A percentile compares a stretch with the other conserved stretches of the same genome.
These are phyloP conservation scores for Gamsiella multidivaricata DNA, from an alignment of 192 early-diverging fungal species.

Conservation along the genomic window DNA sequence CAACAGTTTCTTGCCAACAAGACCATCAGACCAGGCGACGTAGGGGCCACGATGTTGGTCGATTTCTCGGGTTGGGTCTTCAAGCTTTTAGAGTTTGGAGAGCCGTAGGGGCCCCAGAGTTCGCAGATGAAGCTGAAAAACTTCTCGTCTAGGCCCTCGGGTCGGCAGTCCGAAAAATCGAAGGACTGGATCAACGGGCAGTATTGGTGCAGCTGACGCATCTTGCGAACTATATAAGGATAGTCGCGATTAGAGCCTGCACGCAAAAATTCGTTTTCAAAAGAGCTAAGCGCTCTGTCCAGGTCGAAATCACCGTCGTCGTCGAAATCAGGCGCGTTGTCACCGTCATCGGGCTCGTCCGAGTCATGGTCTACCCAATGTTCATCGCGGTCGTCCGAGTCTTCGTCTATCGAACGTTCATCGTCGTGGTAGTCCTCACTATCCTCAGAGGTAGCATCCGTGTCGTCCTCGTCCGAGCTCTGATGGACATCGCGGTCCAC, in stretches of 20 bases:
- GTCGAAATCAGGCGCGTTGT: conserved; percentile 3
- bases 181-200: conserved; percentile 33
- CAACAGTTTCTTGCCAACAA: neutral
- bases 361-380: neutral
- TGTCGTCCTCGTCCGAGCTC: too few species aligned
- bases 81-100: neutral
- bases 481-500: too few species aligned
- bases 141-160: conserved; percentile 7
- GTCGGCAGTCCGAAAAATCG: conserved; percentile 28
- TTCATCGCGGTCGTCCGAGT: too few species aligned
- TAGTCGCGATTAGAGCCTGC: neutral
- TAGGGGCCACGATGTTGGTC: neutral
- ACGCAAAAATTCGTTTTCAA: neutral
- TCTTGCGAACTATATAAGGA: neutral
- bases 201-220: conserved; percentile 8
- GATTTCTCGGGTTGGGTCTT: too few species aligned
- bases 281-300: too few species aligned
- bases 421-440: too few species aligned
- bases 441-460: too few species aligned
- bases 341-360: conserved; percentile 15
- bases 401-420: too few species aligned
- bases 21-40: conserved; percentile 2
- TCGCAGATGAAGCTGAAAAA: conserved; percentile 17
- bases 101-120: conserved; percentile 12
- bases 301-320: neutral